phyloP scores from a whole-genome alignment of 176 grass and related monocot species.

The Miscanthus lutarioriparius region DNA sequence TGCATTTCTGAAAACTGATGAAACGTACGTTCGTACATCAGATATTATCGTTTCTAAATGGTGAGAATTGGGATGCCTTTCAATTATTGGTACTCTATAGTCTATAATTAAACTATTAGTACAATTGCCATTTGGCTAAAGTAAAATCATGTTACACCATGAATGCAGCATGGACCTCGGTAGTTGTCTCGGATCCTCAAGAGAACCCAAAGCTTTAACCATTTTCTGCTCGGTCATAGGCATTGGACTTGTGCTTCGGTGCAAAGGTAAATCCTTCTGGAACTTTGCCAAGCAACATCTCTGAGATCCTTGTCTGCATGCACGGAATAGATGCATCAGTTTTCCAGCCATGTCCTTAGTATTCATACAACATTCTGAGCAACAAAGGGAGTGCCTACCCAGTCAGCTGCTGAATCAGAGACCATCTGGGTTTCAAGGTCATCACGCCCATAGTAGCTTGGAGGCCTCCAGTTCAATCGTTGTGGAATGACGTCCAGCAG shows the following conservation, averaged over 20 bases:
- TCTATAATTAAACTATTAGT: not conserved
- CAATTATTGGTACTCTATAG: not conserved
- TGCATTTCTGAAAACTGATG: not conserved
- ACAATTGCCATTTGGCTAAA: not conserved
- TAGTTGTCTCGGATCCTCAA: not conserved
- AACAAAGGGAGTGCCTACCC: slow-evolving; percentile 47
- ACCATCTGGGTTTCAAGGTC: slow-evolving; percentile 94
- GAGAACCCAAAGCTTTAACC: slow-evolving; percentile 42
- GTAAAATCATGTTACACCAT: not conserved
- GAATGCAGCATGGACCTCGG: not conserved
- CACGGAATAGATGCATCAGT: not conserved
- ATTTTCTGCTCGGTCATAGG: slow-evolving; percentile 89
- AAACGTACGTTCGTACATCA: not conserved
- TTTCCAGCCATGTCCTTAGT: not conserved
- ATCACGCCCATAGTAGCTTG: slow-evolving; percentile 75
- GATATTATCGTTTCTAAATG: not conserved
- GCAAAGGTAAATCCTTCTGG: slow-evolving; percentile 84
- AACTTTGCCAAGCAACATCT: slow-evolving; percentile 89
- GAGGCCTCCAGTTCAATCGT: slow-evolving; percentile 82
- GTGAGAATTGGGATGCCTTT: not conserved
- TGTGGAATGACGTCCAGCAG: slow-evolving; percentile 83
- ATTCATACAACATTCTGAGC: not conserved
- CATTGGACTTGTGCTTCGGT: slow-evolving; percentile 92
- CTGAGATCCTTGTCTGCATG: slow-evolving; percentile 80
- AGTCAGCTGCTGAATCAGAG: slow-evolving; percentile 94